phyloP scores from a whole-genome alignment of 352 stramenopile species.

The Globisporangium acanthophoron region DNA sequence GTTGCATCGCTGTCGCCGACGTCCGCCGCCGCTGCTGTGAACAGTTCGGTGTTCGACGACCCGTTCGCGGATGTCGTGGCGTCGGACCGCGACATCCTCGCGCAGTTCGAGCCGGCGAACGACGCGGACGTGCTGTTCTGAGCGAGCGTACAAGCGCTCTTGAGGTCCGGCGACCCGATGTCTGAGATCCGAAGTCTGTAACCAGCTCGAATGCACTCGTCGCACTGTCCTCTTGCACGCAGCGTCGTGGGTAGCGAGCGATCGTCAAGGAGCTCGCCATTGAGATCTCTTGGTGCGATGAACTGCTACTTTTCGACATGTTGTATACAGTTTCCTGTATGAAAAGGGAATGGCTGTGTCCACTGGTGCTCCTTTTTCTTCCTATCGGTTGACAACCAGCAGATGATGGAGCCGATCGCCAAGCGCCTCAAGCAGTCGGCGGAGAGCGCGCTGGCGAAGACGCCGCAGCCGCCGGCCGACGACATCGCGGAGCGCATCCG shows the following conservation, averaged over 20 bases:
- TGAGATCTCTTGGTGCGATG: background rate
- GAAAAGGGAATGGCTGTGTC: background rate
- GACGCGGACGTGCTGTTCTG: slow-evolving; percentile 84
- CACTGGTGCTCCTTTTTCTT: too few species aligned
- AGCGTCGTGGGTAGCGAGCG: background rate
- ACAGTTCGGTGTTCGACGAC: slow-evolving; percentile 38
- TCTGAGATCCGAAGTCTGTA: too few species aligned
- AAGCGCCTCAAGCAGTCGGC: slow-evolving; percentile 79
- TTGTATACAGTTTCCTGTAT: background rate
- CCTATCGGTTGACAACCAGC: too few species aligned
- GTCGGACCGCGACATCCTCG: slow-evolving; percentile 77
- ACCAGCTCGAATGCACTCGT: background rate
- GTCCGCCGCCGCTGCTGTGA: slow-evolving; percentile 8
- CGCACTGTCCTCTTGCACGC: background rate
- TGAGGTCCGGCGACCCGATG: background rate
- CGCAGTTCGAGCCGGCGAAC: slow-evolving; percentile 65
- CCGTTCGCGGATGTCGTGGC: slow-evolving; percentile 63
- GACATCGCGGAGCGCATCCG: slow-evolving; percentile 67
- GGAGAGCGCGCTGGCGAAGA: slow-evolving; percentile 37
- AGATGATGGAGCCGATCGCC: slow-evolving; percentile 67
- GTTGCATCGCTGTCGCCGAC: slow-evolving; percentile 11
- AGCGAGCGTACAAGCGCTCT: background rate
- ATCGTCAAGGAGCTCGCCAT: background rate
- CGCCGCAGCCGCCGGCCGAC: slow-evolving; percentile 30
- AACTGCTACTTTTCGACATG: background rate